phyloP scores from a whole-genome alignment of 371 early-diverging fungal species.

The Actinomortierella ambigua region DNA sequence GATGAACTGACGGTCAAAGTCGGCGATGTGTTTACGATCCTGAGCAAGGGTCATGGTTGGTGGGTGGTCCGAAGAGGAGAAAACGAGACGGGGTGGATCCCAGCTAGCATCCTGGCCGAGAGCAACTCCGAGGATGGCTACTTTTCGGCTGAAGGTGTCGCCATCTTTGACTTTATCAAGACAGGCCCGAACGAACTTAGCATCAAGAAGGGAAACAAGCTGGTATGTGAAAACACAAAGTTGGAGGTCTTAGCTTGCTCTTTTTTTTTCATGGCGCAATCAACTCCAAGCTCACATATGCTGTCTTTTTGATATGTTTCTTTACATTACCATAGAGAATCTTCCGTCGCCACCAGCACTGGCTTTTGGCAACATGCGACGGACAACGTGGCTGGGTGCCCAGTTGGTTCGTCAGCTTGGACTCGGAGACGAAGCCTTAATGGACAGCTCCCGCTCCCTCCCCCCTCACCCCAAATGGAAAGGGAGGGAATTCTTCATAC shows the following conservation, averaged over 20 bases:
- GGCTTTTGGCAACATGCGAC: conserved; percentile 41
- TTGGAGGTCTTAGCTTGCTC: background rate
- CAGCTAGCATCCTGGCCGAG: conserved; percentile 58
- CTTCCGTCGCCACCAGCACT: conserved; percentile 44
- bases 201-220: conserved; percentile 57
- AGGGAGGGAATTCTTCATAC: no score
- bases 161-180: conserved; percentile 57
- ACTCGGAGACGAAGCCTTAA: conserved; percentile 14
- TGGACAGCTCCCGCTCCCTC: no score
- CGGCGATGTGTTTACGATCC: conserved; percentile 62
- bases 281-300: background rate
- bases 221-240: conserved; percentile 48
- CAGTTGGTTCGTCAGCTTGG: conserved; percentile 51
- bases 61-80: conserved; percentile 53
- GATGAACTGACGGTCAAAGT: conserved; percentile 64
- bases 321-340: conserved; percentile 23
- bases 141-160: conserved; percentile 52
- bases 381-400: conserved; percentile 51
- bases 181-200: conserved; percentile 55
- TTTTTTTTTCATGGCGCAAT: background rate
- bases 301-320: background rate
- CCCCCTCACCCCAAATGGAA: no score
- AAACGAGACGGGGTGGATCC: conserved; percentile 63
- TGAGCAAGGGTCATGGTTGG: conserved; percentile 61
- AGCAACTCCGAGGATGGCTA: conserved; percentile 47